These are phyloP conservation scores for Scheffersomyces coipomensis DNA, from an alignment of 805 yeast species.

Conservation along the genomic window DNA sequence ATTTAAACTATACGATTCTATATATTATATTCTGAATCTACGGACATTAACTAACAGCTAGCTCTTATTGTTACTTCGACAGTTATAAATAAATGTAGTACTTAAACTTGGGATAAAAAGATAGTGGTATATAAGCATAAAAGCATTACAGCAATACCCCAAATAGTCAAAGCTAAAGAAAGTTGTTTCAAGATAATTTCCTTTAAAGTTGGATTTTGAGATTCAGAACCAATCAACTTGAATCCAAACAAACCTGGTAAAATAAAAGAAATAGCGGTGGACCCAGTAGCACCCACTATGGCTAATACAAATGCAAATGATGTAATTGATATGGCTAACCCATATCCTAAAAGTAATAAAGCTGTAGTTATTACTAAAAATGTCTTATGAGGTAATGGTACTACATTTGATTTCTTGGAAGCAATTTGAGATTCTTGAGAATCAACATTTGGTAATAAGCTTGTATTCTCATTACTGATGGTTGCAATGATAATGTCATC, in stretches of 20 bases:
- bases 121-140: constrained; percentile 46
- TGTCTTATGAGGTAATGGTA: constrained; percentile 25
- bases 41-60: too few relatives aligned
- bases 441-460: constrained; percentile 6
- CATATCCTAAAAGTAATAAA: constrained; percentile 52
- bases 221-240: constrained; percentile 58
- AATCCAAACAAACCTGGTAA: constrained; percentile 87
- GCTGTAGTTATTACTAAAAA: constrained; percentile 27
- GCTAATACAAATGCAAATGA: constrained; percentile 83
- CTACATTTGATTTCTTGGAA: constrained; percentile 13
- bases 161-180: constrained; percentile 56
- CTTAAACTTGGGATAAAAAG: neutral
- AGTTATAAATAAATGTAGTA: neutral
- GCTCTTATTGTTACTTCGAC: neutral
- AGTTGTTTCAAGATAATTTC: constrained; percentile 38
- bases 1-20: too few relatives aligned
- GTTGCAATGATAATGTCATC: constrained; percentile 1
- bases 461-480: constrained; percentile 1
- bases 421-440: neutral
- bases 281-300: constrained; percentile 90
- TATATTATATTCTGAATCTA: too few relatives aligned
- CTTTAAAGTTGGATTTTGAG: constrained; percentile 17
- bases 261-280: constrained; percentile 87
- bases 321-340: constrained; percentile 60
- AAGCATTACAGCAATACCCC: constrained; percentile 73